Evolutionary conservation across 1,284 basidiomycete species (phyloP).

Genomic region (Ganoderma lingzhi): DNA sequence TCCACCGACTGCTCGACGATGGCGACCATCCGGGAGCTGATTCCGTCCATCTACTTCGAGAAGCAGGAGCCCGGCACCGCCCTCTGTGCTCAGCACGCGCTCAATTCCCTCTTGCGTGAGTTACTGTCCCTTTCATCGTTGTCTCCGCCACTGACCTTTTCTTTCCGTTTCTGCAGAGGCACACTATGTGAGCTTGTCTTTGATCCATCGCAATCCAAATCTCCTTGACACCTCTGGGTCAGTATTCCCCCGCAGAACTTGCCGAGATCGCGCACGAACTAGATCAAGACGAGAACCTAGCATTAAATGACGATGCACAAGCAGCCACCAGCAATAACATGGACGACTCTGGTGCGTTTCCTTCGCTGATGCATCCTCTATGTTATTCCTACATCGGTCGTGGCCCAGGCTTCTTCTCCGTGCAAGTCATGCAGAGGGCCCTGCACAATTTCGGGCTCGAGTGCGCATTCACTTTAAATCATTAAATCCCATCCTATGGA

Average conservation of each 20-base stretch:
- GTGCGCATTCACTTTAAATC: constrained; percentile 48
- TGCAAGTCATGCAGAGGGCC: constrained; percentile 84
- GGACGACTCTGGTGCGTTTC: constrained; percentile 79
- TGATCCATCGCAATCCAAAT: constrained; percentile 24
- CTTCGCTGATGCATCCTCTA: not conserved
- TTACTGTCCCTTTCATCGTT: constrained; percentile 48
- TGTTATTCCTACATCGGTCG: not conserved
- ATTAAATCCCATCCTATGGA: constrained; percentile 4
- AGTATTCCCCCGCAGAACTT: constrained; percentile 90
- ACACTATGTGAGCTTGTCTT: constrained; percentile 63
- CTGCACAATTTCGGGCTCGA: constrained; percentile 80
- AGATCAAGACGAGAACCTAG: constrained; percentile 42
- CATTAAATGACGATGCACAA: constrained; percentile 50
- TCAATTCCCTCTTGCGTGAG: constrained; percentile 83
- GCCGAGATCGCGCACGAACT: constrained; percentile 56
- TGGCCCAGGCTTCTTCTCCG: constrained; percentile 81
- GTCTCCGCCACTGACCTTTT: constrained; percentile 50
- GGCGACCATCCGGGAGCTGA: constrained; percentile 63
- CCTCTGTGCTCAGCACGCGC: constrained; percentile 87
- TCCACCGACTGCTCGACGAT: constrained; percentile 43
- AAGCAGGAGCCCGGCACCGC: constrained; percentile 79
- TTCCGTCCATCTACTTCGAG: constrained; percentile 80
- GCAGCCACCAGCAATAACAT: constrained; percentile 74
- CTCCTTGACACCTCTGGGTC: constrained; percentile 31
- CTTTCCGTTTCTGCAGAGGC: constrained; percentile 62